Base-by-base conservation (phyloP, 2,329 filamentous ascomycete genomes). In the Colletotrichum caudatum region DNA sequence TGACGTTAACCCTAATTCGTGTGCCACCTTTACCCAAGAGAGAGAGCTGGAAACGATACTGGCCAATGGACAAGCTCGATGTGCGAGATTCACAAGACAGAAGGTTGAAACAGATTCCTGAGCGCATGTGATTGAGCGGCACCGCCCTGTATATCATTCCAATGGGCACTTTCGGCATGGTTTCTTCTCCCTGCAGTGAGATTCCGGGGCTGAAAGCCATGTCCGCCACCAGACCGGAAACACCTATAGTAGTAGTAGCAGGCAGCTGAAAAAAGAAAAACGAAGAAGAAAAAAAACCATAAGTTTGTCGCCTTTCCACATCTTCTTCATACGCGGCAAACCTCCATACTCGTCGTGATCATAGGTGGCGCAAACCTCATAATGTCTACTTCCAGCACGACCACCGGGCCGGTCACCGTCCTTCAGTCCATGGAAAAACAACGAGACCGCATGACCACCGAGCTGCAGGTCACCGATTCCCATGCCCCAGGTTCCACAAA, bases 41-140 rank as follows among this genome's bases (percentile, higher is more conserved):
- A n/a, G 7, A 12, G 2, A 56, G 29, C 53, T n/a, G 53, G n/a
- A 37, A 12, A 57, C 11, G 1, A 5, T 3, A 57, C 16, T 23
- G 35, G 6, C 54, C 20, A 39, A 57, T 37, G 6, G 33, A 1
- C 1, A n/a, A 39, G 33, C 9, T 16, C 6, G 1, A 20, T 1
- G 33, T 14, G 54, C 9, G 53, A 56, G 20, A n/a, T 23, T 54
- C 26, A 33, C 18, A 7, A 18, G 50, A 33, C 16, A 16, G 37
- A 16, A 23, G 16, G 12, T 16, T 23, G 20, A 11, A 16, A 39
- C 20, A 9, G 35, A 4, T n/a, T 1, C 18, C 2, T 7, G 5
- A 37, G 11, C 8, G 56, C 56, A 59, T 59, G 56, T 44, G 56
- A 59, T 59, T 59, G 14, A 41, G n/a, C 26, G 37, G 44, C n/a